Percentiles rank a stretch among this genome's conserved stretches.
Conservation (phyloP, 352 stramenopile genomes). For the Globisporangium megalacanthum region DNA sequence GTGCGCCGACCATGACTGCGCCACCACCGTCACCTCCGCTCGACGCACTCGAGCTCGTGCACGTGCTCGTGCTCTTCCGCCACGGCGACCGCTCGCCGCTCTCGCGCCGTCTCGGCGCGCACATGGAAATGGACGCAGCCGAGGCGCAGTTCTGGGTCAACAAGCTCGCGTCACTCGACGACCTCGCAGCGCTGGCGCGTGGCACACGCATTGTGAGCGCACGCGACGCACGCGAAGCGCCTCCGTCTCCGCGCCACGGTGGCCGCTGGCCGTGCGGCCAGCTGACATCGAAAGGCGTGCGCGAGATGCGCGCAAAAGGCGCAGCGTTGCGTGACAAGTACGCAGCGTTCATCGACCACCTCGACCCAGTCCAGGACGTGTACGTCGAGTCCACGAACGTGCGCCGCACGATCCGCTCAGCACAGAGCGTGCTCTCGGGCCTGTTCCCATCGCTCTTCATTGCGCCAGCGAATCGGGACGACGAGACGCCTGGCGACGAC, state of each 20-base stretch:
- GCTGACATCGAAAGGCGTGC: slow-evolving; percentile 58
- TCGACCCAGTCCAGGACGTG: slow-evolving; percentile 33
- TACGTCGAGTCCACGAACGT: slow-evolving; percentile 81
- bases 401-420: slow-evolving; percentile 59
- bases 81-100: slow-evolving; percentile 79
- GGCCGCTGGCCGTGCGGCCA: slow-evolving; percentile 71
- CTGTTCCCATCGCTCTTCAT: slow-evolving; percentile 56
- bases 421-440: slow-evolving; percentile 59
- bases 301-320: slow-evolving; percentile 57
- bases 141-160: slow-evolving; percentile 66
- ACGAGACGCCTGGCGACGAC: slow-evolving; percentile 1
- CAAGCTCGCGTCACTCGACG: slow-evolving; percentile 32
- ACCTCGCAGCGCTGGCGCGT: slow-evolving; percentile 42
- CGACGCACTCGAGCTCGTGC: slow-evolving; percentile 33
- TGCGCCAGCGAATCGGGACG: slow-evolving; percentile 11
- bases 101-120: slow-evolving; percentile 38
- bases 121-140: slow-evolving; percentile 31
- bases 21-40: background rate
- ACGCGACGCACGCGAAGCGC: slow-evolving; percentile 13
- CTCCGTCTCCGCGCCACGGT: slow-evolving; percentile 42
- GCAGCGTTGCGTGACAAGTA: slow-evolving; percentile 38
- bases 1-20: no score
- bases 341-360: slow-evolving; percentile 22
- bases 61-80: slow-evolving; percentile 71
- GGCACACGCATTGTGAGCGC: slow-evolving; percentile 33